These are phyloP conservation scores for Trametes villosa DNA, from an alignment of 768 basidiomycete species.

Conservation along the genomic window DNA sequence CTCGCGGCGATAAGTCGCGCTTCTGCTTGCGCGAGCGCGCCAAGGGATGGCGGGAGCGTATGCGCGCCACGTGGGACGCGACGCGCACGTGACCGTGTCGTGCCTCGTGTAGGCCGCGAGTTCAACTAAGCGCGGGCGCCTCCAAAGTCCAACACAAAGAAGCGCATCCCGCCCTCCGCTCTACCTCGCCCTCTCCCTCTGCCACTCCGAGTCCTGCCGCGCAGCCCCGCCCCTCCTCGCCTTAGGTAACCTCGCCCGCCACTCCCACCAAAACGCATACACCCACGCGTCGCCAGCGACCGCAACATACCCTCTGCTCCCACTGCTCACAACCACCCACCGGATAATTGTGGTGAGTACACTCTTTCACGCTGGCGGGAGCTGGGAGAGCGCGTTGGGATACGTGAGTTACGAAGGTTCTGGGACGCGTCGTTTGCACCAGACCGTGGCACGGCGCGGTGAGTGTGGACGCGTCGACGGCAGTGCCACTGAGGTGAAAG, in stretches of 20 bases:
- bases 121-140: conserved; percentile 17
- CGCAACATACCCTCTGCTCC: background rate
- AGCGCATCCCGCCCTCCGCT: background rate
- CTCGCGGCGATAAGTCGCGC: background rate
- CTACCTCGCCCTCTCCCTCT: background rate
- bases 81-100: conserved; percentile 15
- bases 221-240: background rate
- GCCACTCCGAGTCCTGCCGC: background rate
- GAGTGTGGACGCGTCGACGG: background rate
- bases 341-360: conserved; percentile 3
- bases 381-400: too few species aligned
- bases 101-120: conserved; percentile 22
- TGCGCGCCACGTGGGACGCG: conserved; percentile 11
- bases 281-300: background rate
- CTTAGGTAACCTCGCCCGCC: background rate
- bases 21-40: background rate
- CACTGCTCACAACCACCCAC: background rate
- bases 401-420: background rate
- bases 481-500: too few species aligned
- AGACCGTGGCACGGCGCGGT: background rate
- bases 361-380: background rate
- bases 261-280: background rate
- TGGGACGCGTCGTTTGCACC: background rate
- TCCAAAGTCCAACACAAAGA: conserved; percentile 19
- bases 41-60: background rate